Evolutionary conservation across 331 rosid genomes (phyloP), one percentile per base, ranked within the genome.

Genomic region (Erythrophleum ivorense): DNA sequence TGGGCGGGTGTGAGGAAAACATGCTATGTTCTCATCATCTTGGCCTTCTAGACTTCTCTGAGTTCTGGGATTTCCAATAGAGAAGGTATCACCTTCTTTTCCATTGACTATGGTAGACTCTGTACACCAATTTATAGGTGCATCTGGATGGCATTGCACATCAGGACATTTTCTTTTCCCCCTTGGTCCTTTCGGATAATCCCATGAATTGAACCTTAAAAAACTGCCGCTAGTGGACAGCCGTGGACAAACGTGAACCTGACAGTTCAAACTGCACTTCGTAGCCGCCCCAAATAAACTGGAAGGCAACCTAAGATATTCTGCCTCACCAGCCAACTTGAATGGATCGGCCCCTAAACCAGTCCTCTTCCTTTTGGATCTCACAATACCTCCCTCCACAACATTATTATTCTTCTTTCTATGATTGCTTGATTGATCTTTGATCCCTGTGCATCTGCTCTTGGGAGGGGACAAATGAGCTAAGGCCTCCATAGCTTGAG

Each of bases 401-500:
- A 69, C 53, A 71, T 73, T 68, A 24, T 38, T 78, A 34, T 36
- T 77, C 81, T 19, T 84, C 75, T 83, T 80, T 69, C 79, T 80
- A n/a, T 7, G 72, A 71, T 73, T 78, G 71, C 48, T 75, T 34
- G 86, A 76, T 79, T 60, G 81, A 78, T 82, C 77, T 58, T 71
- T 83, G 69, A 53, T 83, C 73, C 79, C 80, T 77, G 75, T 76
- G 76, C 64, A 29, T 62, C 62, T 71, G 21, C 75, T 43, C 54
- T 48, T 14, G 48, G 41, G 41, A 48, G 75, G 43, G 75, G 72
- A 76, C 6, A 75, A 84, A 77, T 36, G 60, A 69, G 96, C 92
- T 66, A 93, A 86, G 79, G 90, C 90, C 78, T 88, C 88, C 86
- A 91, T 91, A 24, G 94, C 96, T 85, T 93, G 94, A 58, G 87